Evolutionary conservation across 2,329 filamentous ascomycete species (phyloP), one percentile per base, ranked within the genome.

Genomic region (Fusarium sp.): DNA sequence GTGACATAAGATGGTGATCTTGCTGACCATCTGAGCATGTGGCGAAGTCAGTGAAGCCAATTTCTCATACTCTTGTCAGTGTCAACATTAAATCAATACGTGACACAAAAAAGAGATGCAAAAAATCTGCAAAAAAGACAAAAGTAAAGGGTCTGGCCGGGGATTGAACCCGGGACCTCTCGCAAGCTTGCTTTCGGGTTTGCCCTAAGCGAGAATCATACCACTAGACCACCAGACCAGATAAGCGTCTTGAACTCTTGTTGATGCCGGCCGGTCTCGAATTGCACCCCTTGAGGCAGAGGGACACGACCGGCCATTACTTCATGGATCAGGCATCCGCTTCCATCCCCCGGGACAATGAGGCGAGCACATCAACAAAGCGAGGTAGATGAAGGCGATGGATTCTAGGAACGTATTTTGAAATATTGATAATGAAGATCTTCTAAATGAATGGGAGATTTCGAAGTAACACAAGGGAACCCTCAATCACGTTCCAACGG

Each of bases 141-240:
- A 30, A 50, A 91, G 89, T 48, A 25, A 71, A 77, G 83, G 83
- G 83, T 83, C 82, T 83, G 82, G 82, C 83, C 83, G 83, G 82
- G 83, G 82, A 84, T 85, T 83, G 83, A 85, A 84, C 83, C 82
- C 83, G 83, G 83, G 83, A 84, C 83, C 83, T 84, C 83, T 84
- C 83, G 83, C 83, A 85, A 78, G 72, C 75, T 66, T 76, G 81
- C 81, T 80, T 34, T 75, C 80, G 82, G 82, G 81, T 83, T 72
- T 75, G 81, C 89, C 89, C 90, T 91, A 91, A 91, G 90, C 89
- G 88, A 90, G 88, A 90, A 91, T 90, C 88, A 91, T 91, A 91
- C 89, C 89, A 87, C 89, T 90, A 90, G 88, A 89, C 88, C 87
- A 90, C 81, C 83, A 84, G 83, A 84, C 83, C 84, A 30, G 48